These are phyloP conservation scores for Cyclotella baltica DNA, from an alignment of 108 stramenopile species.

Conservation along the genomic window DNA sequence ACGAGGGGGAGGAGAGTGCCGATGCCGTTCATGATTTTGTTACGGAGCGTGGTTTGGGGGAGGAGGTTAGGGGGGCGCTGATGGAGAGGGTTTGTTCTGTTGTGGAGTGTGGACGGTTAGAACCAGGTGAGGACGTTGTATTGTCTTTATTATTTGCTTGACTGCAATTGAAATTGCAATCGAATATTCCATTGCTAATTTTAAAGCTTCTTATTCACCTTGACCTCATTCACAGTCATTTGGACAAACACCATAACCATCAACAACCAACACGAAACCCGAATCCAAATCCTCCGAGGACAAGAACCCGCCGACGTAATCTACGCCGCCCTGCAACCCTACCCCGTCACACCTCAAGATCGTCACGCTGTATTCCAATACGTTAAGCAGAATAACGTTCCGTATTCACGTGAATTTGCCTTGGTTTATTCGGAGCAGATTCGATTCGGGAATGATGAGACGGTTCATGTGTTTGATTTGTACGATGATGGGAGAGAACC, in stretches of 20 bases:
- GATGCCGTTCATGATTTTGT: slow-evolving; percentile 33
- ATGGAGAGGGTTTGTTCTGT: slow-evolving; percentile 21
- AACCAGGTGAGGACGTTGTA: slow-evolving; percentile 8
- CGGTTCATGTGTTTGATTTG: slow-evolving; percentile 16
- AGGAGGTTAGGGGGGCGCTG: slow-evolving; percentile 11
- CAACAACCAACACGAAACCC: slow-evolving; percentile 19
- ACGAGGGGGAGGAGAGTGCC: slow-evolving; percentile 6
- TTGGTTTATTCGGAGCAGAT: slow-evolving; percentile 19
- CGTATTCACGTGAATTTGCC: slow-evolving; percentile 33
- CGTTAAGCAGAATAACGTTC: slow-evolving; percentile 22
- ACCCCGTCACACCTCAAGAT: slow-evolving; percentile 22
- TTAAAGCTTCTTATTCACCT: neutral
- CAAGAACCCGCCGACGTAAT: slow-evolving; percentile 39
- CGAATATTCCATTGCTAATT: too few species aligned
- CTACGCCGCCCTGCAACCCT: slow-evolving; percentile 25
- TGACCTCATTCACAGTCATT: neutral
- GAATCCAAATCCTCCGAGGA: slow-evolving; percentile 38
- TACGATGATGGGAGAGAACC: slow-evolving; percentile 55
- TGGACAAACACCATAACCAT: slow-evolving; percentile 22
- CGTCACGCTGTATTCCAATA: slow-evolving; percentile 27
- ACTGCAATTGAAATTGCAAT: neutral
- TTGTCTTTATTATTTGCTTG: neutral
- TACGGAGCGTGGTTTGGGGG: neutral
- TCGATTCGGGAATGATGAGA: slow-evolving; percentile 22
- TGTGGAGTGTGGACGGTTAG: slow-evolving; percentile 17